Conservation (phyloP, 768 basidiomycete genomes). For the Suillus plorans region DNA sequence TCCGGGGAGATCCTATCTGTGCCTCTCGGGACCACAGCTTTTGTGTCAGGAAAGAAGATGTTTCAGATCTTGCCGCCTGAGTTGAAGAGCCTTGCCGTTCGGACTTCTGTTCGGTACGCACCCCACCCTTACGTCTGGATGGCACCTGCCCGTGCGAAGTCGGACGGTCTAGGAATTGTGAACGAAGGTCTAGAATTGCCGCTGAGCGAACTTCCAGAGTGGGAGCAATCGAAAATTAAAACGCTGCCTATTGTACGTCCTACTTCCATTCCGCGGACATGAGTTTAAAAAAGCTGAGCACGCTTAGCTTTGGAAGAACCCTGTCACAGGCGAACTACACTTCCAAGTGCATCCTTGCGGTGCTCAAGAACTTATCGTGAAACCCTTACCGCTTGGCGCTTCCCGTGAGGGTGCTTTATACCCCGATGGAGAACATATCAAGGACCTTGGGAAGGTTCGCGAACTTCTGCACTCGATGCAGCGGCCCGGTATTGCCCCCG, state of each 20-base stretch:
- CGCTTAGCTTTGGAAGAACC: conserved; percentile 86
- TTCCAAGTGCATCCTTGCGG: conserved; percentile 91
- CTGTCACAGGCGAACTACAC: conserved; percentile 76
- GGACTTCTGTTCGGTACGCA: conserved; percentile 72
- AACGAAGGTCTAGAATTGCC: conserved; percentile 72
- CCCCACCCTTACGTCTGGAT: conserved; percentile 94
- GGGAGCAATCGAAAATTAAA: conserved; percentile 78
- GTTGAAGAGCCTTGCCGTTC: conserved; percentile 78
- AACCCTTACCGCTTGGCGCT: conserved; percentile 66
- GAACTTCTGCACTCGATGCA: conserved; percentile 83
- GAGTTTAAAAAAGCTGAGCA: conserved; percentile 3
- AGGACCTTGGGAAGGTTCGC: conserved; percentile 69
- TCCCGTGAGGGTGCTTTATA: conserved; percentile 65
- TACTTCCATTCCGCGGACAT: background rate
- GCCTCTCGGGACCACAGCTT: conserved; percentile 85
- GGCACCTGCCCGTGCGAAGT: conserved; percentile 67
- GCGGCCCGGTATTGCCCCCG: conserved; percentile 83
- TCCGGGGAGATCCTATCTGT: conserved; percentile 81
- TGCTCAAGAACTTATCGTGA: conserved; percentile 61
- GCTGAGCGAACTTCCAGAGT: conserved; percentile 69
- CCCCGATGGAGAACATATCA: conserved; percentile 80
- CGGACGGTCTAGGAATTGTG: conserved; percentile 84
- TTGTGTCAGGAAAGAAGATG: conserved; percentile 79
- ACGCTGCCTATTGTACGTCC: conserved; percentile 57
- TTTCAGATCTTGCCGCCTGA: conserved; percentile 73